Conservation (phyloP, 2,329 filamentous ascomycete genomes). For the Hymenoscyphus occultus region DNA sequence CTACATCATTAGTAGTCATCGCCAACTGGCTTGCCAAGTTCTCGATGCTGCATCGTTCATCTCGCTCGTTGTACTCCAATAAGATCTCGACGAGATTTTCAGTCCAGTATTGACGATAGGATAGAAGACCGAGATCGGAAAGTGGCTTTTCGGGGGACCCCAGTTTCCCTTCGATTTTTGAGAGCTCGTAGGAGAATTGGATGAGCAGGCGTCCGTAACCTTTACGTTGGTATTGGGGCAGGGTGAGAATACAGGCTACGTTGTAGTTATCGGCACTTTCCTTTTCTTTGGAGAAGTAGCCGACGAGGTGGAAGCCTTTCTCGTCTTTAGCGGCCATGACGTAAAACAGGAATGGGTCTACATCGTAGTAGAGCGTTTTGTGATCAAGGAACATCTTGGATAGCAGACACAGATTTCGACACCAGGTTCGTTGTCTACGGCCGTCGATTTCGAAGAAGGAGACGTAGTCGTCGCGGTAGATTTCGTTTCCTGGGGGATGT, state of each 20-base stretch:
- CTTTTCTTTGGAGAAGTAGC: constrained; percentile 99
- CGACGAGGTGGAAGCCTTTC: constrained; percentile 90
- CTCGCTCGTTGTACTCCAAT: constrained; percentile 65
- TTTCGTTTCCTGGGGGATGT: constrained; percentile 95
- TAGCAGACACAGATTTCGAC: constrained; percentile 88
- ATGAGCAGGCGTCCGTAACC: constrained; percentile 92
- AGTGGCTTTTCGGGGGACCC: constrained; percentile 96
- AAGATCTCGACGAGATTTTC: constrained; percentile 88
- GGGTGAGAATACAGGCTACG: constrained; percentile 92
- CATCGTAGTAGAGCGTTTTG: constrained; percentile 98
- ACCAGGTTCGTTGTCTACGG: constrained; percentile 90
- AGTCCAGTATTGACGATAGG: constrained; percentile 97
- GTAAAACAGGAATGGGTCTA: constrained; percentile 98
- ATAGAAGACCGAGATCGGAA: constrained; percentile 86
- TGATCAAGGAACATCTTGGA: constrained; percentile 97
- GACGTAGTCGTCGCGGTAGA: constrained; percentile 90
- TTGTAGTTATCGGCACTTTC: constrained; percentile 97
- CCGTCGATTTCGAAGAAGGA: constrained; percentile 98
- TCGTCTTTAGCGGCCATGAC: constrained; percentile 91
- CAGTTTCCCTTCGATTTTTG: constrained; percentile 90
- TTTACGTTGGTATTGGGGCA: constrained; percentile 94
- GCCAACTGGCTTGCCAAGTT: constrained; percentile 74
- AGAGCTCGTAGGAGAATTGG: constrained; percentile 95
- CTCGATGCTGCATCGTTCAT: constrained; percentile 78
- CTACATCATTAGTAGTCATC: constrained; percentile 97